phyloP scores from a whole-genome alignment of 177 flowering plant species.

The Vitis hybrid region DNA sequence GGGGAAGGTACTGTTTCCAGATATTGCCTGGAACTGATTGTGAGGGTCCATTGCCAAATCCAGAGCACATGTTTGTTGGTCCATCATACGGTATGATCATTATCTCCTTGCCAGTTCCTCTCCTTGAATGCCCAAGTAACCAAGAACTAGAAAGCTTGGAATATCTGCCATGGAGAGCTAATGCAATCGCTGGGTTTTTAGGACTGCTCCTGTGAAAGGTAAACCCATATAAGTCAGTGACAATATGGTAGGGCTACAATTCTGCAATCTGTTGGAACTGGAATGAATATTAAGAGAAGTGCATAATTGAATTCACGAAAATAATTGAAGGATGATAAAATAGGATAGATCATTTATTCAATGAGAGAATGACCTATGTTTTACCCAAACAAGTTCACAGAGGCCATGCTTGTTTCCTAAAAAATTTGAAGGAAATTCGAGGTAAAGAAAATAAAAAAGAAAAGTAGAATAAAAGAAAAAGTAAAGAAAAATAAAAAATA shows the following conservation, averaged over 20 bases:
- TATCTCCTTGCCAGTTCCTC: background rate
- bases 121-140: background rate
- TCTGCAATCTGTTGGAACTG: no score
- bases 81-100: background rate
- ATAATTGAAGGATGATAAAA: background rate
- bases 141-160: constrained; percentile 9
- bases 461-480: no score
- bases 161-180: constrained; percentile 7
- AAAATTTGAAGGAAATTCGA: no score
- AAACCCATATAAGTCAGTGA: background rate
- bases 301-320: no score
- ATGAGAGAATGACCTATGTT: no score
- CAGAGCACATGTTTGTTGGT: constrained; percentile 1
- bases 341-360: background rate
- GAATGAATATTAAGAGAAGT: no score
- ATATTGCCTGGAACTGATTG: background rate
- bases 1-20: background rate
- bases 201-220: background rate
- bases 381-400: no score
- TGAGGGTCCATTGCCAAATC: background rate
- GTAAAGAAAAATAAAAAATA: no score
- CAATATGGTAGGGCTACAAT: background rate
- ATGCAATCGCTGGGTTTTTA: background rate
- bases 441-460: no score
- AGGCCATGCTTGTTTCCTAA: no score